Base-by-base conservation (phyloP, 495 filamentous ascomycete species). In the Penicillium longicatenatum region DNA sequence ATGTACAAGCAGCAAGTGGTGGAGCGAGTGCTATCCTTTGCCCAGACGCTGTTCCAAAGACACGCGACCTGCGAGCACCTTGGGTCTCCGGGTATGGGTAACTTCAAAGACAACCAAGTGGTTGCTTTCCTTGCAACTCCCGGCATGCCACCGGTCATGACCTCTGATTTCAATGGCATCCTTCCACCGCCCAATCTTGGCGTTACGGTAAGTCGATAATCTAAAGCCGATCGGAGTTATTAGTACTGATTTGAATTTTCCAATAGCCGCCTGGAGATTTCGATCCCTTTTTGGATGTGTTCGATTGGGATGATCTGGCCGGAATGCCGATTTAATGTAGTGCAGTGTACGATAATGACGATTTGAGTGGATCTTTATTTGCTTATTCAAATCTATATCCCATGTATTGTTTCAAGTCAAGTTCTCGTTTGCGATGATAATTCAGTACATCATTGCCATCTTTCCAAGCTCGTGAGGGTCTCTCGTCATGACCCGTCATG, bases 281-380 rank as follows among this genome's bases (percentile, higher is more conserved):
- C n/a, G 75, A 77, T 49, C 72, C 72, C 39, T 77, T 75, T 55
- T 61, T 79, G 10, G 75, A 76, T 39, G 72, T 75, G 1, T 77
- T 77, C 53, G 70, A 79, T 52, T 79, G 75, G 75, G 75, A 73
- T 29, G 73, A 79, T 57, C 46, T 77, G 37, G 67, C 75, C 20
- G 72, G 70, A 2, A 66, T 75, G 50, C 35, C 8, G 20, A 29
- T 52, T 14, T 41, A 39, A 29, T 1, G 24, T 24, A 1, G 35
- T 8, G 43, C 37, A 42, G 4, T 55, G 30, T 45, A 56, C 16
- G 14, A 39, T 39, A 35, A 39, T 39, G 37, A 39, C 37, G 16
- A 35, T 14, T 35, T 14, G 31, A 7, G 14, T 39, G 14, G 37
- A n/a, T 39, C 37, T 39, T 4, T 39, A 17, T 39, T 39, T 39